A percentile compares a stretch with the other conserved stretches of the same genome.
Evolutionary conservation across 2,329 filamentous ascomycete genomes (phyloP).

Genomic region (Whalleya microplaca): DNA sequence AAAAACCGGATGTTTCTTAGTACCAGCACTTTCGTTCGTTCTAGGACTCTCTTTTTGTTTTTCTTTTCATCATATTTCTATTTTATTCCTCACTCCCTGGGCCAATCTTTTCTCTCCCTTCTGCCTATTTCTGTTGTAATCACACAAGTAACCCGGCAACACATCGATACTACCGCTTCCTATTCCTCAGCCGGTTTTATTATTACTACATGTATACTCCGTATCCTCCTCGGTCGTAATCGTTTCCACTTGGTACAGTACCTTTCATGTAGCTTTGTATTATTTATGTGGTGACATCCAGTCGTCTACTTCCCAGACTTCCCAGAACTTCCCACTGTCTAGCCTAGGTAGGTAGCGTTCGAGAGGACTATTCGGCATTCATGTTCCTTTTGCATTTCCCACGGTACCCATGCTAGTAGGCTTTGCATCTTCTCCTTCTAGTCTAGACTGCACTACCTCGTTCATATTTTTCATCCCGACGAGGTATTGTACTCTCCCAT

Average conservation of each 20-base stretch:
- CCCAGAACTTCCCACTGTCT: conserved; percentile 6
- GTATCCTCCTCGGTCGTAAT: not conserved
- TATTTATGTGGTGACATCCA: conserved; percentile 10
- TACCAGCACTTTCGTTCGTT: conserved; percentile 21
- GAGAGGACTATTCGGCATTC: conserved; percentile 17
- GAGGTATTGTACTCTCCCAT: not conserved
- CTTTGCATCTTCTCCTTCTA: not conserved
- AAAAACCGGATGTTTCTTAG: conserved; percentile 22
- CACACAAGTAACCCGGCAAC: not conserved
- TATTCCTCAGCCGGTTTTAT: not conserved
- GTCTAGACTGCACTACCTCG: conserved; percentile 11
- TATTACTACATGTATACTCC: too few species aligned
- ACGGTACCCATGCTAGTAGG: not conserved
- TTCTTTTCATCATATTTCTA: not conserved
- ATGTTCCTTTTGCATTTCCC: conserved; percentile 16
- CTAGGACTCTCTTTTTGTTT: conserved; percentile 17
- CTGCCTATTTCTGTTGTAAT: not conserved
- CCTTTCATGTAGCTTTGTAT: not conserved
- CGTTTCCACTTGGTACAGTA: not conserved
- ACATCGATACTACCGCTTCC: not conserved
- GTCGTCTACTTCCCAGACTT: conserved; percentile 1
- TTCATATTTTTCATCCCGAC: not conserved
- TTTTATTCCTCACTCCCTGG: not conserved
- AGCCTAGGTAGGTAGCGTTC: conserved; percentile 23
- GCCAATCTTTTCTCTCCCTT: not conserved